Evolutionary conservation across 345 rosid species (phyloP).

Genomic region (Theobroma cacao): DNA sequence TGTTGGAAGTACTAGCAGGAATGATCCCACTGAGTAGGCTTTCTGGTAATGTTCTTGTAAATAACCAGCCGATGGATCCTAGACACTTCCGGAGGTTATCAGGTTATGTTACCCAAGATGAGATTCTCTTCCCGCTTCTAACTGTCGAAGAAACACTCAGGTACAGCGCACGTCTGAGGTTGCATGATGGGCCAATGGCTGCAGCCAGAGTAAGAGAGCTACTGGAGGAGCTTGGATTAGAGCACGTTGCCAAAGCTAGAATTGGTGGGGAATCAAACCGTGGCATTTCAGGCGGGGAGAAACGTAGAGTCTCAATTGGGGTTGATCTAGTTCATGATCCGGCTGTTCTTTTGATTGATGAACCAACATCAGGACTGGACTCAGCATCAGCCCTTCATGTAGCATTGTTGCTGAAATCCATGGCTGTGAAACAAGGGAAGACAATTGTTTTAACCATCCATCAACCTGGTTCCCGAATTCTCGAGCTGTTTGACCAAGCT

Average conservation of each 20-base stretch:
- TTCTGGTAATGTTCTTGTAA: constrained; percentile 60
- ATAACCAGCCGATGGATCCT: constrained; percentile 52
- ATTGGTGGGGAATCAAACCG: constrained; percentile 52
- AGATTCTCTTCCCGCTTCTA: constrained; percentile 70
- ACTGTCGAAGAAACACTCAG: constrained; percentile 79
- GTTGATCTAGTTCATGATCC: constrained; percentile 90
- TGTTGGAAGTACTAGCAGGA: constrained; percentile 76
- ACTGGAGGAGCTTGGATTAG: constrained; percentile 67
- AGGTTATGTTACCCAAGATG: constrained; percentile 86
- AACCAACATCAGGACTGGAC: constrained; percentile 89
- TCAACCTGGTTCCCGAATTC: constrained; percentile 84
- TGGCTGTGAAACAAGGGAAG: constrained; percentile 64
- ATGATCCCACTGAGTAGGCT: constrained; percentile 29
- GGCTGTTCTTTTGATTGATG: constrained; percentile 69
- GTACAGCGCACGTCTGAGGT: constrained; percentile 73
- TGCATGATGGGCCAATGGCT: constrained; percentile 45
- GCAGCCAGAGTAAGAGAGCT: constrained; percentile 47
- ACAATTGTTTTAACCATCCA: constrained; percentile 76
- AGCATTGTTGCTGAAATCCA: constrained; percentile 53
- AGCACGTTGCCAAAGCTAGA: constrained; percentile 49
- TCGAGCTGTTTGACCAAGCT: constrained; percentile 57
- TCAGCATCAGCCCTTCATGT: constrained; percentile 80
- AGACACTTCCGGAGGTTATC: constrained; percentile 52
- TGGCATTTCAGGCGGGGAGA: constrained; percentile 85
- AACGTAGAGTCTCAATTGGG: constrained; percentile 77